Evolutionary conservation across 2,329 filamentous ascomycete species (phyloP), one percentile per base, ranked within the genome.

Genomic region (Dactylellina haptotyla): DNA sequence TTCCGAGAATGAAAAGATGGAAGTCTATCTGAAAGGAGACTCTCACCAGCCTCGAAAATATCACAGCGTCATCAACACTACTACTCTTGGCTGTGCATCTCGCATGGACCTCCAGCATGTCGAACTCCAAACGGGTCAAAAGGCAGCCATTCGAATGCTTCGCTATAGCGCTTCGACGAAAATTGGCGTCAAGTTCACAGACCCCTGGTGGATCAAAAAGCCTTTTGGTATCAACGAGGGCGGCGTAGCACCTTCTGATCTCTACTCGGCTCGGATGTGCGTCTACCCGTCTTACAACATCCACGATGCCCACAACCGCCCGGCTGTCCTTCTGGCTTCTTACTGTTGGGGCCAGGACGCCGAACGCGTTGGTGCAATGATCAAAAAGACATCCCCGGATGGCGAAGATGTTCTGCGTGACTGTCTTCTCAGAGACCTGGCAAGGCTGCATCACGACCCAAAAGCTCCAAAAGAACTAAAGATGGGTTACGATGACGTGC

Each of bases 311-410:
- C 8, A 1, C 14, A 54, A 75, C 8, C 58, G 77, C 8, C 76
- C 79, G 2, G 79, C 78, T 5, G 79, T 82, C 2, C 78, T 82
- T 4, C 76, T 83, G 1, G 76, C 72, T n/a, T 80, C 79, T 1
- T 83, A 82, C 65, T 79, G 79, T 1, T 82, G 80, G 80, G 66
- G 62, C 18, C 80, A 82, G 63, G 81, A 82, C 65, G 79, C 80
- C 0, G 30, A 75, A 8, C 77, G 81, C 10, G 74, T 82, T 18
- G 80, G 79, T 30, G 28, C 75, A 9, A 28, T 72, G 14, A 46
- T 69, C 4, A 50, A 72, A 80, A 72, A 26, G 12, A 39, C 63
- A 16, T 76, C 75, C 0, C 75, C 76, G 10, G 26, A 67, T 0
- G 66, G 57, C 14, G 78, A 80, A 45, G 64, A 75, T 0, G 75